Conservation (phyloP, 1,284 basidiomycete genomes). For the Ustilago xerochloae region DNA sequence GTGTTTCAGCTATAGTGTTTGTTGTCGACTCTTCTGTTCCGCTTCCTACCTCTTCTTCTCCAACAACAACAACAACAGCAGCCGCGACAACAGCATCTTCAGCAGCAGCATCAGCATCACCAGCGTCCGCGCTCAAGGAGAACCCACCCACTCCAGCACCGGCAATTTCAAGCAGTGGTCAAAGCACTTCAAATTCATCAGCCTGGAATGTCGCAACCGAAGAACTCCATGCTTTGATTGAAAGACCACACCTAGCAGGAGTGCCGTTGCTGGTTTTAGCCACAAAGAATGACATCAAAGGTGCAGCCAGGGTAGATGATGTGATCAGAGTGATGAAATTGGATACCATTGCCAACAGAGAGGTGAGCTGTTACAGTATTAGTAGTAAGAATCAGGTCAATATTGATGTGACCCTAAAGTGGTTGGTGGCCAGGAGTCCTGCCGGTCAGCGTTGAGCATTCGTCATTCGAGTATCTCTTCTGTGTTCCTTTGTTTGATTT, state of each 20-base stretch:
- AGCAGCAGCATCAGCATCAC: slow-evolving; percentile 1
- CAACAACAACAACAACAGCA: not conserved
- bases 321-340: slow-evolving; percentile 81
- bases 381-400: slow-evolving; percentile 91
- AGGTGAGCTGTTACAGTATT: slow-evolving; percentile 71
- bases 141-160: slow-evolving; percentile 1
- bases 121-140: slow-evolving; percentile 7
- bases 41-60: slow-evolving; percentile 22
- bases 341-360: slow-evolving; percentile 75
- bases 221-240: slow-evolving; percentile 86
- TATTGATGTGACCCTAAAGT: slow-evolving; percentile 74
- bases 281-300: slow-evolving; percentile 92
- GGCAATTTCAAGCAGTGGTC: not conserved
- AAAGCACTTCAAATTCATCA: slow-evolving; percentile 15
- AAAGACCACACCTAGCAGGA: slow-evolving; percentile 78
- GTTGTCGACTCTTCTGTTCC: slow-evolving; percentile 68
- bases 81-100: not conserved
- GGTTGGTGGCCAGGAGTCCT: slow-evolving; percentile 68
- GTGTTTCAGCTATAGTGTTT: slow-evolving; percentile 92
- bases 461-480: too few relatives aligned
- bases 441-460: slow-evolving; percentile 41
- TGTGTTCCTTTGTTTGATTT: not conserved
- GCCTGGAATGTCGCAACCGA: slow-evolving; percentile 77
- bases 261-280: slow-evolving; percentile 93
- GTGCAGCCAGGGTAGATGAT: slow-evolving; percentile 84